Conservation (phyloP, 148 eudicot species). For the Fagopyrum esculentum region DNA sequence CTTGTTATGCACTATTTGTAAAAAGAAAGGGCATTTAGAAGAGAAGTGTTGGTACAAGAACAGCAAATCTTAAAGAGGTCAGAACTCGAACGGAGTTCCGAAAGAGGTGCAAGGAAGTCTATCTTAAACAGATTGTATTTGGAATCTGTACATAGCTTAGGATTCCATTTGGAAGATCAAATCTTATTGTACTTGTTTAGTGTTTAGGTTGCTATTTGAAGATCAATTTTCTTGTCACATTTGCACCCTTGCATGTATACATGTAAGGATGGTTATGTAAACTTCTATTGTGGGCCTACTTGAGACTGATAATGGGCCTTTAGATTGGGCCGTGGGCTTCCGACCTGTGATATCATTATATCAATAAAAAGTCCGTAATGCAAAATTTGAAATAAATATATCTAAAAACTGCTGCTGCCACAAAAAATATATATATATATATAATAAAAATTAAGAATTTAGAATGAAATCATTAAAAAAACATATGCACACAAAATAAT, state of each 20-base stretch:
- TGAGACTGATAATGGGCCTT: background rate
- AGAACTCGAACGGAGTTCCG: background rate
- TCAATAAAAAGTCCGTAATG: too few species aligned
- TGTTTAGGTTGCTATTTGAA: background rate
- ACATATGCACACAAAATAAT: too few species aligned
- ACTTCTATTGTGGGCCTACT: background rate
- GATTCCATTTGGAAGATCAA: background rate
- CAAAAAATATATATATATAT: too few species aligned
- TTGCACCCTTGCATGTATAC: background rate
- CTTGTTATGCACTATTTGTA: conserved; percentile 26
- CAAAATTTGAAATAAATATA: too few species aligned
- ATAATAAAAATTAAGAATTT: too few species aligned
- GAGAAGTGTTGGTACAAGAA: conserved; percentile 37
- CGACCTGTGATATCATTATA: background rate
- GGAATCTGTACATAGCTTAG: background rate
- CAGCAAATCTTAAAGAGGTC: conserved; percentile 15
- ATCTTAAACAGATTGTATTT: background rate
- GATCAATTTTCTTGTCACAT: background rate
- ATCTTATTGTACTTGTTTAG: background rate
- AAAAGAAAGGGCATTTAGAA: conserved; percentile 31
- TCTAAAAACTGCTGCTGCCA: too few species aligned
- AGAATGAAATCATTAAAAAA: too few species aligned
- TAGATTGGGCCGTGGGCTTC: background rate
- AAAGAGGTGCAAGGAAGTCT: background rate
- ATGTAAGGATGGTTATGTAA: background rate